These are phyloP conservation scores for Trichophyton simii DNA, from an alignment of 2,329 filamentous ascomycete species.

Conservation along the genomic window DNA sequence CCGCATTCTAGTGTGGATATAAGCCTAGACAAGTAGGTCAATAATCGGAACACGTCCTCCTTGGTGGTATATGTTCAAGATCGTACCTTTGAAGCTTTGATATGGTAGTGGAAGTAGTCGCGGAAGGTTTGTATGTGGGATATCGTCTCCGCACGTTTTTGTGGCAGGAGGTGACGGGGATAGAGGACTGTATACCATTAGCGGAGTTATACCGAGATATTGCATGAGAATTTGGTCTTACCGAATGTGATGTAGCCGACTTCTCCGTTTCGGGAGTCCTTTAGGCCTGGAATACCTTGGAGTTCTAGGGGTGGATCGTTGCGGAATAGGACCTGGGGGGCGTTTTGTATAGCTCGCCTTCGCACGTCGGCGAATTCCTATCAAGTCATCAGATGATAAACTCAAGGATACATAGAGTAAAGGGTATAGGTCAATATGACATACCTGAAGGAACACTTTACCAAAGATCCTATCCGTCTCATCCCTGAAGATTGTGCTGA, in stretches of 20 bases:
- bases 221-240: slow-evolving; percentile 32
- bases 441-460: slow-evolving; percentile 81
- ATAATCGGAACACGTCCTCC: background rate
- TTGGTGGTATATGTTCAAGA: background rate
- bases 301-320: slow-evolving; percentile 90
- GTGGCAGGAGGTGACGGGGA: slow-evolving; percentile 80
- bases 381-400: background rate
- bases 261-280: slow-evolving; percentile 62
- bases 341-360: slow-evolving; percentile 87
- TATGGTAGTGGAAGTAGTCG: slow-evolving; percentile 99
- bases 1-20: slow-evolving; percentile 97
- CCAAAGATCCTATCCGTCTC: slow-evolving; percentile 96
- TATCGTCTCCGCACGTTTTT: slow-evolving; percentile 87
- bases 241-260: slow-evolving; percentile 98
- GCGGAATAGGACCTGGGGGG: slow-evolving; percentile 90
- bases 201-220: slow-evolving; percentile 11
- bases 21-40: slow-evolving; percentile 46
- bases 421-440: background rate
- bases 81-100: slow-evolving; percentile 84
- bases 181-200: slow-evolving; percentile 54
- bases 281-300: slow-evolving; percentile 72
- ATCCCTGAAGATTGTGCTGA: slow-evolving; percentile 94
- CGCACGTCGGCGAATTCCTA: slow-evolving; percentile 91
- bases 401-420: background rate
- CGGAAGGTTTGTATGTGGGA: slow-evolving; percentile 99